Conservation (phyloP, 2,329 filamentous ascomycete genomes). For the Calonectria fujianensis region DNA sequence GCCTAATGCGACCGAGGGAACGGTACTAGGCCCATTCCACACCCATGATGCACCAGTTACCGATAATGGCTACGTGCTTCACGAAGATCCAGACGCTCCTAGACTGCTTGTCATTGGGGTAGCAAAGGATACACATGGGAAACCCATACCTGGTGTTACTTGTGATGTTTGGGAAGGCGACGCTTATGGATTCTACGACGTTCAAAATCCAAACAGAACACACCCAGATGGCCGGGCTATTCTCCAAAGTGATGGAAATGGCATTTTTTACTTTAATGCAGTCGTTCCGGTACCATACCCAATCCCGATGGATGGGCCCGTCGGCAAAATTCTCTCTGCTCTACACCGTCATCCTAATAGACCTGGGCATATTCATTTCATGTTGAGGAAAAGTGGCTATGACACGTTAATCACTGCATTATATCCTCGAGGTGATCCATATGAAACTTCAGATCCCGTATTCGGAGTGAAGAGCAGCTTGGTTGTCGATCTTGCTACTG, state of each 20-base stretch:
- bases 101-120: conserved; percentile 81
- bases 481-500: conserved; percentile 73
- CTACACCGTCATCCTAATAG: conserved; percentile 83
- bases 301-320: conserved; percentile 88
- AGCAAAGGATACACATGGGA: conserved; percentile 76
- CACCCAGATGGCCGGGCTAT: conserved; percentile 58
- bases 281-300: conserved; percentile 90
- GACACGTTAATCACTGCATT: conserved; percentile 68
- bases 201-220: conserved; percentile 78
- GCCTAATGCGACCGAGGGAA: conserved; percentile 79
- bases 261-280: conserved; percentile 83
- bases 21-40: conserved; percentile 86
- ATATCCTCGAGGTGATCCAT: conserved; percentile 85
- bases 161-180: conserved; percentile 90
- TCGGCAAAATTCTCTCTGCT: conserved; percentile 80
- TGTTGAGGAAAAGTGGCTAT: conserved; percentile 76
- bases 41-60: conserved; percentile 78
- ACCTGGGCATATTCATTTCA: conserved; percentile 89
- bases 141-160: conserved; percentile 76
- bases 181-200: conserved; percentile 83
- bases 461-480: conserved; percentile 91
- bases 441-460: conserved; percentile 88
- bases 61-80: conserved; percentile 75
- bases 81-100: conserved; percentile 78
- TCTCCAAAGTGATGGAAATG: conserved; percentile 53